phyloP scores from a whole-genome alignment of 805 yeast genomes.

The Alloascoidea africana region DNA sequence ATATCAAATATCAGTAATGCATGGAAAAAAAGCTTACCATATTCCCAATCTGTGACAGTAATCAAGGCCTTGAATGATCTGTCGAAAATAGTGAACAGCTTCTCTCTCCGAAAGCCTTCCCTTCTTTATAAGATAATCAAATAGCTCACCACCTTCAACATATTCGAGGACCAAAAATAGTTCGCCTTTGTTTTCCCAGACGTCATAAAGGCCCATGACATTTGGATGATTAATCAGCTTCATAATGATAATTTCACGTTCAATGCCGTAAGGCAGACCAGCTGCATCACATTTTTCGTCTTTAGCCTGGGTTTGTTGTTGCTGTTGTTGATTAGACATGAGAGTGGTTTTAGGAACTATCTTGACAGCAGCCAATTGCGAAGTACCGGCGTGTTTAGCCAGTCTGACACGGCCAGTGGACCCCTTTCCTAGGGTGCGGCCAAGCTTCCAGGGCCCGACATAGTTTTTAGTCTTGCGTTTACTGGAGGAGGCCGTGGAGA shows the following conservation, averaged over 20 bases:
- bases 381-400: constrained; percentile 75
- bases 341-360: constrained; percentile 81
- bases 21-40: constrained; percentile 31
- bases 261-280: constrained; percentile 88
- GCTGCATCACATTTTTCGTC: constrained; percentile 23
- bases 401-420: constrained; percentile 89
- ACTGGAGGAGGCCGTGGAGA: constrained; percentile 23
- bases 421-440: constrained; percentile 92
- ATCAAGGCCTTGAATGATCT: constrained; percentile 68
- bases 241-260: constrained; percentile 95
- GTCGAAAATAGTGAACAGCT: constrained; percentile 81
- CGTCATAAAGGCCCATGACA: constrained; percentile 87
- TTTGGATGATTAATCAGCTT: constrained; percentile 88
- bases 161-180: constrained; percentile 85
- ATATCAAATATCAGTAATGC: too few species aligned
- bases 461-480: constrained; percentile 33
- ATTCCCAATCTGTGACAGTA: constrained; percentile 79
- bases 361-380: constrained; percentile 90
- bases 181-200: constrained; percentile 94
- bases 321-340: constrained; percentile 17
- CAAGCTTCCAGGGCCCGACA: constrained; percentile 95
- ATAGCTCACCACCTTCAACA: constrained; percentile 94
- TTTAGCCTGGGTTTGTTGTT: constrained; percentile 13
- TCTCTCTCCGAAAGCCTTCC: constrained; percentile 84
- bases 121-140: constrained; percentile 77